These are phyloP conservation scores for Aspergillus ellipticus DNA, from an alignment of 495 filamentous ascomycete genomes.

Conservation along the genomic window DNA sequence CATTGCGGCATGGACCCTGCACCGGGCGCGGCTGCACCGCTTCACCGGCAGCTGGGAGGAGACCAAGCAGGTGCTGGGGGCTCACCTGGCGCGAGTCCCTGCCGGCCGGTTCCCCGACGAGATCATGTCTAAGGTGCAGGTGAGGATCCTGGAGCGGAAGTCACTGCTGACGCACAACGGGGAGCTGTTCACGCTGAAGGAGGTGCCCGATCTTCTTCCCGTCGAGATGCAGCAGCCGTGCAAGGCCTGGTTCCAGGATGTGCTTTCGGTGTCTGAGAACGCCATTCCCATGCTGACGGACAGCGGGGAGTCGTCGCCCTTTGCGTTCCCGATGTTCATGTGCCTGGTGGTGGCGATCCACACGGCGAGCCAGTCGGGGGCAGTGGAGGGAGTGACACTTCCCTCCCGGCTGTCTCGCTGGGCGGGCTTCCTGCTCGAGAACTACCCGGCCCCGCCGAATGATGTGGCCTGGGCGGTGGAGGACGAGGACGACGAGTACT, in stretches of 20 bases:
- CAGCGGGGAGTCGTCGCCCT: slow-evolving; percentile 14
- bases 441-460: slow-evolving; percentile 29
- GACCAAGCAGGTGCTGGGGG: slow-evolving; percentile 29
- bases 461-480: slow-evolving; percentile 28
- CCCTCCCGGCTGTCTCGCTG: slow-evolving; percentile 33
- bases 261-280: slow-evolving; percentile 17
- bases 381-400: slow-evolving; percentile 14
- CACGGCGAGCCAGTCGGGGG: slow-evolving; percentile 1
- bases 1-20: slow-evolving; percentile 38
- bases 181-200: slow-evolving; percentile 34
- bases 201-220: slow-evolving; percentile 32
- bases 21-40: slow-evolving; percentile 30
- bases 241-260: slow-evolving; percentile 23
- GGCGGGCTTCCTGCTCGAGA: slow-evolving; percentile 34
- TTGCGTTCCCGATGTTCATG: slow-evolving; percentile 28
- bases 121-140: slow-evolving; percentile 27
- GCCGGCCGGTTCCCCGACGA: slow-evolving; percentile 28
- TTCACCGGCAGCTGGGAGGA: slow-evolving; percentile 29
- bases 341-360: slow-evolving; percentile 21
- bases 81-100: slow-evolving; percentile 32
- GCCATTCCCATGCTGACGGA: slow-evolving; percentile 21
- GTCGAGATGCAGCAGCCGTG: slow-evolving; percentile 25
- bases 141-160: slow-evolving; percentile 35
- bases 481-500: slow-evolving; percentile 27
- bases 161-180: slow-evolving; percentile 36